phyloP scores from a whole-genome alignment of 805 yeast genomes.

The Candida sithepensis region DNA sequence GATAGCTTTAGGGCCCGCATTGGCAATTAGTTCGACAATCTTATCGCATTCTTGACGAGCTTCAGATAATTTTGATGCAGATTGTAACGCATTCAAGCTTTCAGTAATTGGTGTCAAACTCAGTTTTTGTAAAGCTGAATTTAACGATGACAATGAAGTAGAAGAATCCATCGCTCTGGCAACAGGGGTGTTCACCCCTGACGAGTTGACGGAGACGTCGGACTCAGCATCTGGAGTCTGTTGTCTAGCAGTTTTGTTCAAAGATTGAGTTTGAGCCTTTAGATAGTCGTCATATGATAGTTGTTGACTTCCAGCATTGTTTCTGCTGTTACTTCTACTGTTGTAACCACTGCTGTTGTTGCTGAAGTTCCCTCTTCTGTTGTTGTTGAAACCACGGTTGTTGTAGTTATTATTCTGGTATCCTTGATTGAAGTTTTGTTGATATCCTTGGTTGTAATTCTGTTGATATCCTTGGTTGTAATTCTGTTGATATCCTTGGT shows the following conservation, averaged over 20 bases:
- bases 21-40: constrained; percentile 47
- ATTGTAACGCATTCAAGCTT: constrained; percentile 47
- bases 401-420: constrained; percentile 10
- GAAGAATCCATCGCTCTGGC: constrained; percentile 40
- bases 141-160: constrained; percentile 63
- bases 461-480: not conserved
- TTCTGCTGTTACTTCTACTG: constrained; percentile 7
- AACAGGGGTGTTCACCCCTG: constrained; percentile 28
- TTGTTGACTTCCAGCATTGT: constrained; percentile 4
- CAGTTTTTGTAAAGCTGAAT: constrained; percentile 65
- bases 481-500: constrained; percentile 12
- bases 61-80: constrained; percentile 49
- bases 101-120: constrained; percentile 65
- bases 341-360: constrained; percentile 6
- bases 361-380: constrained; percentile 2
- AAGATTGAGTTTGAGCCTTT: constrained; percentile 38
- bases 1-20: constrained; percentile 45
- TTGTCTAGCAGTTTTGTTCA: constrained; percentile 12
- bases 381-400: not conserved
- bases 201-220: constrained; percentile 28
- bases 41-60: constrained; percentile 51
- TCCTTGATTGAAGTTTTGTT: not conserved
- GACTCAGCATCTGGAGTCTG: constrained; percentile 17
- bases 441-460: not conserved
- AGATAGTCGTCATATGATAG: constrained; percentile 51